Percentiles rank a stretch among this genome's conserved stretches.
These are phyloP conservation scores for Lactuca saligna DNA, from an alignment of 129 eudicot genomes.

Conservation along the genomic window DNA sequence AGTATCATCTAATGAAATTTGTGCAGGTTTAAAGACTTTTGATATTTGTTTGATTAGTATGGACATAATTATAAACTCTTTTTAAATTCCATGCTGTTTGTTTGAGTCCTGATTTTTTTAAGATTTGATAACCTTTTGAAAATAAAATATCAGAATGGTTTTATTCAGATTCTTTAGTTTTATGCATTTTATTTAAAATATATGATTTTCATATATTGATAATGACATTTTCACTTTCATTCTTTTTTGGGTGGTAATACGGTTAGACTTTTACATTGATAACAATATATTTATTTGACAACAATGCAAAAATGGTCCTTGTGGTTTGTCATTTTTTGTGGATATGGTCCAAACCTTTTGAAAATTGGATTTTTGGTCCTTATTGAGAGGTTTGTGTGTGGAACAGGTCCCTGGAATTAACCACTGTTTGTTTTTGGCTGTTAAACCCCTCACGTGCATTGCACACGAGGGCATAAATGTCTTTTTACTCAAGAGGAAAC, in stretches of 20 bases:
- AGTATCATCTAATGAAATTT: no score
- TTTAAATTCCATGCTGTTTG: constrained; percentile 1
- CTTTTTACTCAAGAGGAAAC: no score
- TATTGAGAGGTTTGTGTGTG: no score
- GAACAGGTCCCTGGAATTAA: no score
- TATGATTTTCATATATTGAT: constrained; percentile 16
- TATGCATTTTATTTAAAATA: constrained; percentile 17
- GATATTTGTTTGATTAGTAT: neutral
- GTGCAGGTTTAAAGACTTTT: neutral
- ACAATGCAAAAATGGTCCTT: no score
- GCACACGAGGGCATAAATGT: no score
- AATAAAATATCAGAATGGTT: constrained; percentile 30
- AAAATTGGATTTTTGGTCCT: no score
- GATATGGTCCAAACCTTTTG: no score
- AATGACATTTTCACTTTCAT: constrained; percentile 27
- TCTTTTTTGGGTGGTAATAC: constrained; percentile 28
- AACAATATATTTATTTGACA: constrained; percentile 75
- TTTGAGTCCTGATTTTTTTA: neutral
- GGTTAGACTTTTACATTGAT: constrained; percentile 89
- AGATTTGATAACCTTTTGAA: constrained; percentile 25
- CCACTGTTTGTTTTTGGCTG: no score
- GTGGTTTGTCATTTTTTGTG: no score
- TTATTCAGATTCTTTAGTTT: constrained; percentile 31
- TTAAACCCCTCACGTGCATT: no score
- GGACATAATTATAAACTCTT: constrained; percentile 10